These are phyloP conservation scores for Chlamydomonas urium DNA, from an alignment of 139 green algal genomes.

Conservation along the genomic window DNA sequence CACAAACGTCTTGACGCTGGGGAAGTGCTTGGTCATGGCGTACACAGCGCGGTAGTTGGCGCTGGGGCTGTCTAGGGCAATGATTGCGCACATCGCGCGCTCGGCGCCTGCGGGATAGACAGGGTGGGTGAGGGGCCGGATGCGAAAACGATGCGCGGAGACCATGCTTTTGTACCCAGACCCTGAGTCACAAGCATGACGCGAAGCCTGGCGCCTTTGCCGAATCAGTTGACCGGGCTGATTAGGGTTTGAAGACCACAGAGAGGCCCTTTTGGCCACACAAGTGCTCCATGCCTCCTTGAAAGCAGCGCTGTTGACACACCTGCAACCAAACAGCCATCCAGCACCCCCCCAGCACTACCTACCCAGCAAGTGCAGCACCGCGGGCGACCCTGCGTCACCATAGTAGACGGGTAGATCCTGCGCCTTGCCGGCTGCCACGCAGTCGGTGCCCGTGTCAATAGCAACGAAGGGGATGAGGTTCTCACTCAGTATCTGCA, in stretches of 20 bases:
- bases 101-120: constrained; percentile 61
- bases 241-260: too few species aligned
- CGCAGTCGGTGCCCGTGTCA: constrained; percentile 73
- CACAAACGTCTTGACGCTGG: constrained; percentile 85
- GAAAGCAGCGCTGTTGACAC: too few species aligned
- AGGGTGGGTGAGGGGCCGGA: constrained; percentile 11
- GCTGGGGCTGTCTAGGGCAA: constrained; percentile 84
- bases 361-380: constrained; percentile 51
- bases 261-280: too few species aligned
- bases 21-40: constrained; percentile 90
- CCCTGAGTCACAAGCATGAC: neutral
- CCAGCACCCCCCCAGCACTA: neutral
- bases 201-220: too few species aligned
- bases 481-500: constrained; percentile 87
- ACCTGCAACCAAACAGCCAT: neutral
- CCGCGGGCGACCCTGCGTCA: constrained; percentile 71
- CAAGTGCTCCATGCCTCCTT: too few species aligned
- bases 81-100: constrained; percentile 55
- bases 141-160: too few species aligned
- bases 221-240: too few species aligned
- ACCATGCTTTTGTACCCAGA: too few species aligned
- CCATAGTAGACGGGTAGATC: constrained; percentile 98
- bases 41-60: constrained; percentile 94
- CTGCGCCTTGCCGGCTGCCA: constrained; percentile 50
- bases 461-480: constrained; percentile 97